Percentiles rank a stretch among this genome's conserved stretches.
These are phyloP conservation scores for Epichloe aotearoae DNA, from an alignment of 2,329 filamentous ascomycete species.

Conservation along the genomic window DNA sequence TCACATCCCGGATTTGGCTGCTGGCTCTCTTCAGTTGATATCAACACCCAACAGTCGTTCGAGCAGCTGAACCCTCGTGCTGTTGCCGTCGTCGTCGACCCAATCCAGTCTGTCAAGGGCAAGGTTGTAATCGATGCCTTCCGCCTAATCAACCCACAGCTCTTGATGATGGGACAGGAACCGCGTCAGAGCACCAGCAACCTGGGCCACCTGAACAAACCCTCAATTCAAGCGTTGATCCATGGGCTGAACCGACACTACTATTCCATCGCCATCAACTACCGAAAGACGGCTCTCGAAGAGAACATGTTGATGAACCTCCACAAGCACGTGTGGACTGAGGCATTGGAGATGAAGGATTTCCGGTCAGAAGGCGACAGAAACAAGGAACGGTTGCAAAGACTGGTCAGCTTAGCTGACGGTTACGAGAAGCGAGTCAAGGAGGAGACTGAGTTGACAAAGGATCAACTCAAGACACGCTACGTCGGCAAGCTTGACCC, in stretches of 20 bases:
- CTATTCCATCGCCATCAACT: conserved; percentile 98
- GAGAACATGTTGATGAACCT: conserved; percentile 99
- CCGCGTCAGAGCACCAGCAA: conserved; percentile 96
- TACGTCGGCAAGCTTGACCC: conserved; percentile 98
- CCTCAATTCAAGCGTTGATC: conserved; percentile 97
- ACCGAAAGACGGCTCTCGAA: conserved; percentile 91
- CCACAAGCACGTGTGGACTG: conserved; percentile 99
- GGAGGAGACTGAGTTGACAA: conserved; percentile 93
- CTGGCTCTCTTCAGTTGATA: conserved; percentile 97
- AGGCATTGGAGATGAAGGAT: conserved; percentile 92
- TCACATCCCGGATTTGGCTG: conserved; percentile 98
- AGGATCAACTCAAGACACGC: conserved; percentile 95
- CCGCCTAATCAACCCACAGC: conserved; percentile 95
- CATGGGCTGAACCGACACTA: conserved; percentile 97
- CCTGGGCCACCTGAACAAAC: conserved; percentile 95
- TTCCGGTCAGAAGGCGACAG: conserved; percentile 73
- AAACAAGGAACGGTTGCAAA: conserved; percentile 80
- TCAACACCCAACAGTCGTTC: conserved; percentile 99
- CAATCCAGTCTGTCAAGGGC: conserved; percentile 98
- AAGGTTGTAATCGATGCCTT: conserved; percentile 99
- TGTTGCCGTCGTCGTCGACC: conserved; percentile 94
- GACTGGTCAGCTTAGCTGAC: conserved; percentile 78
- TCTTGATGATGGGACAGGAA: conserved; percentile 94
- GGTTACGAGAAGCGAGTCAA: conserved; percentile 98
- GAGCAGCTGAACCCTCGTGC: conserved; percentile 94